phyloP scores from a whole-genome alignment of 305 asterid genomes.

The Striga hermonthica region DNA sequence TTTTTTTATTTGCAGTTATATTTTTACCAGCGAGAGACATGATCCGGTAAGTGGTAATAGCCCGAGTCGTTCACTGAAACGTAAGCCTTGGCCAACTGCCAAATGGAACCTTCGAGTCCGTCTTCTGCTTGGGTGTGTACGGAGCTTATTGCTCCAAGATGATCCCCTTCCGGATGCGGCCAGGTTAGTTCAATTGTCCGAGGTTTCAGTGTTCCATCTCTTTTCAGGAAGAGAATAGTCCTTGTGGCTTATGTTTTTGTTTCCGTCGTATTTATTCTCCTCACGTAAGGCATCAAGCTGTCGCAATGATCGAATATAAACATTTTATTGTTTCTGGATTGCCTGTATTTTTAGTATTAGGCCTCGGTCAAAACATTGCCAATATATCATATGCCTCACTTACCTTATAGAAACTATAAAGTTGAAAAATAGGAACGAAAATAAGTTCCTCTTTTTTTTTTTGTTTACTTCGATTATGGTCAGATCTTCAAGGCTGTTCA shows the following conservation, averaged over 20 bases:
- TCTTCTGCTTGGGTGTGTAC: slow-evolving; percentile 63
- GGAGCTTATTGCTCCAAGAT: slow-evolving; percentile 51
- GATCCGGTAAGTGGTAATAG: slow-evolving; percentile 69
- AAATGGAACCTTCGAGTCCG: slow-evolving; percentile 54
- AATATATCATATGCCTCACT: too few species aligned
- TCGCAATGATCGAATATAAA: slow-evolving; percentile 84
- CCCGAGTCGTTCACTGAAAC: slow-evolving; percentile 74
- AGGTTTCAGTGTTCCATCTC: slow-evolving; percentile 68
- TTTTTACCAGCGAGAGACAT: slow-evolving; percentile 67
- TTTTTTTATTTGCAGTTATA: not conserved
- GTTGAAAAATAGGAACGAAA: too few species aligned
- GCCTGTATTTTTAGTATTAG: too few species aligned
- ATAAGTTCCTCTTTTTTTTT: too few species aligned
- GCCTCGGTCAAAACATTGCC: too few species aligned
- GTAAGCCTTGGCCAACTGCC: slow-evolving; percentile 86
- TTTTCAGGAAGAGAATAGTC: slow-evolving; percentile 63
- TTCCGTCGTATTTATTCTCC: slow-evolving; percentile 57
- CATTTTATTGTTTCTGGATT: slow-evolving; percentile 42
- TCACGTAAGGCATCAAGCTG: slow-evolving; percentile 67
- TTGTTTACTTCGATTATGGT: too few species aligned
- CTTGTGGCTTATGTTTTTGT: slow-evolving; percentile 70
- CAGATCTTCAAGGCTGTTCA: too few species aligned
- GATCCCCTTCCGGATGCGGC: slow-evolving; percentile 62
- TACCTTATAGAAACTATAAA: too few species aligned
- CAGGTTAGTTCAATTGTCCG: slow-evolving; percentile 73